These are phyloP conservation scores for Ceraceosorus guamensis DNA, from an alignment of 1,284 basidiomycete genomes.

Conservation along the genomic window DNA sequence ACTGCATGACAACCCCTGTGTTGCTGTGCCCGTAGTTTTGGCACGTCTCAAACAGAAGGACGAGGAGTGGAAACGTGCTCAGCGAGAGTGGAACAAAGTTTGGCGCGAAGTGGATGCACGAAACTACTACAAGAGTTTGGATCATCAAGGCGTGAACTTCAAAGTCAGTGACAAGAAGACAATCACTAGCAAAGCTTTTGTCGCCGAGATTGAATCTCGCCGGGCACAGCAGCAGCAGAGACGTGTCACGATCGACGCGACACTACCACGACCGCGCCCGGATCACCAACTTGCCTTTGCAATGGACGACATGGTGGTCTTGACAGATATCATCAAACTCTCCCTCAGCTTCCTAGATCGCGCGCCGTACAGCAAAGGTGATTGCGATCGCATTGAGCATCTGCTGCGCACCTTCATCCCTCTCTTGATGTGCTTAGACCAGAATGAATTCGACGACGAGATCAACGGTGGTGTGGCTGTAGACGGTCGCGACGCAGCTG, in stretches of 20 bases:
- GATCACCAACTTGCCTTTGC: conserved; percentile 66
- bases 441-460: conserved; percentile 52
- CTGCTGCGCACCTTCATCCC: conserved; percentile 82
- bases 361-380: conserved; percentile 62
- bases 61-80: conserved; percentile 91
- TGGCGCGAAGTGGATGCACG: conserved; percentile 95
- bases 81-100: conserved; percentile 91
- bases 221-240: conserved; percentile 64
- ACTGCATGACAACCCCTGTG: conserved; percentile 82
- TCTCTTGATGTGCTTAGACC: conserved; percentile 67
- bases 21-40: conserved; percentile 86
- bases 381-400: conserved; percentile 74
- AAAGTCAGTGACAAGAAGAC: conserved; percentile 94
- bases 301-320: conserved; percentile 69
- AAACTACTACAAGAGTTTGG: conserved; percentile 85
- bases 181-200: conserved; percentile 80
- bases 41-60: conserved; percentile 85
- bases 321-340: conserved; percentile 83
- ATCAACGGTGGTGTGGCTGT: conserved; percentile 23
- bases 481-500: conserved; percentile 22
- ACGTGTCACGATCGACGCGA: conserved; percentile 33
- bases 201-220: conserved; percentile 75
- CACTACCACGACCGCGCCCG: conserved; percentile 35
- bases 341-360: conserved; percentile 84
- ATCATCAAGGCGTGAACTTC: conserved; percentile 91